These are phyloP conservation scores for Purpureocillium takamizusanense DNA, from an alignment of 2,329 filamentous ascomycete species.

Conservation along the genomic window DNA sequence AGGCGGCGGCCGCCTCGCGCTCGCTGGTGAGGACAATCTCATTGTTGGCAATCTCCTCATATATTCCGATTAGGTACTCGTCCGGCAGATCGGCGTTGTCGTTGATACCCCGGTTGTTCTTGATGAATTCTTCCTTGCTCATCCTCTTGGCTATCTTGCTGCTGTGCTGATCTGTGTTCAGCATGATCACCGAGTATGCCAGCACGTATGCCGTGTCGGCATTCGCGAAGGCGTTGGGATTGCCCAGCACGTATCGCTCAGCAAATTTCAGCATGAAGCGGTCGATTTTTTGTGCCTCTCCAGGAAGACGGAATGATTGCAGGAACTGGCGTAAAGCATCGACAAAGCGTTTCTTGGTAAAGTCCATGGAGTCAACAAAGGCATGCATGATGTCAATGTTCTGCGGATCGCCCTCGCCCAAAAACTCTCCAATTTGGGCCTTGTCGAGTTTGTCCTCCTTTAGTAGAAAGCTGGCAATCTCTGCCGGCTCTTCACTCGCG, in stretches of 20 bases:
- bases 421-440: constrained; percentile 82
- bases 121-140: constrained; percentile 97
- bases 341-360: constrained; percentile 82
- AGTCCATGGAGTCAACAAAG: constrained; percentile 94
- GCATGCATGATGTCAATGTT: constrained; percentile 98
- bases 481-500: constrained; percentile 62
- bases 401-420: constrained; percentile 86
- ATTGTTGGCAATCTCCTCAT: constrained; percentile 81
- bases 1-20: constrained; percentile 76
- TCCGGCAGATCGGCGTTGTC: constrained; percentile 88
- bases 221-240: constrained; percentile 95
- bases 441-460: constrained; percentile 83
- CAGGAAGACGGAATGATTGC: constrained; percentile 88
- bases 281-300: constrained; percentile 98
- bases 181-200: constrained; percentile 90
- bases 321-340: constrained; percentile 86
- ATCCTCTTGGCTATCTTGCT: constrained; percentile 75
- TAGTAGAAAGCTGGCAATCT: constrained; percentile 77
- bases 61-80: constrained; percentile 84
- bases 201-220: constrained; percentile 96
- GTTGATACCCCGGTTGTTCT: constrained; percentile 97
- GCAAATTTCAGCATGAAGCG: constrained; percentile 99
- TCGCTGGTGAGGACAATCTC: constrained; percentile 95
- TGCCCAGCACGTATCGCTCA: constrained; percentile 87
- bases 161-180: constrained; percentile 95